phyloP scores from a whole-genome alignment of 139 green algal genomes.

The Chlorella sp. region DNA sequence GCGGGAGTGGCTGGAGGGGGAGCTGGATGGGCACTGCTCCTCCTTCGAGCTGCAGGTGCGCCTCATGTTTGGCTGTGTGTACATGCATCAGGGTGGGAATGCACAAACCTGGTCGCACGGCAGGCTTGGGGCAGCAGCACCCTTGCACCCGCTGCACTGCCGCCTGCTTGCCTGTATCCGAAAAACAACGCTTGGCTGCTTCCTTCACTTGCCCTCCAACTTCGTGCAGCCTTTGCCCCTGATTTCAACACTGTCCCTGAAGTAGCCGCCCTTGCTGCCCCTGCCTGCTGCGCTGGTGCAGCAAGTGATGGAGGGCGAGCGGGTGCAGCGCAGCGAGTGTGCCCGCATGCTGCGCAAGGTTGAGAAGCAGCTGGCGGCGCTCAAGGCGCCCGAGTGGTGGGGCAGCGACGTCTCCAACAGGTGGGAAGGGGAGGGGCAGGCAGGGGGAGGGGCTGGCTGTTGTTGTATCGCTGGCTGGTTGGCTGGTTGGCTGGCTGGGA shows the following conservation, averaged over 20 bases:
- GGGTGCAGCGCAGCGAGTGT: conserved; percentile 66
- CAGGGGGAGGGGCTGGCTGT: not conserved
- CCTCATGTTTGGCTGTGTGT: not conserved
- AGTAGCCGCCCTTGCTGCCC: not conserved
- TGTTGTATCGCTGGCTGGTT: not conserved
- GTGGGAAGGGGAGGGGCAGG: not conserved
- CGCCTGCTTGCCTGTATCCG: not conserved
- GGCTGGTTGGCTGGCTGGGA: not conserved
- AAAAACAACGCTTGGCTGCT: not conserved
- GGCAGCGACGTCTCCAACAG: not conserved
- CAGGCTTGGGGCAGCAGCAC: not conserved
- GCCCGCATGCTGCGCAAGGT: conserved; percentile 64
- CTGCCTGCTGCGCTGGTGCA: conserved; percentile 2
- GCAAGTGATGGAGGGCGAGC: conserved; percentile 83
- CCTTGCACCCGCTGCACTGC: not conserved
- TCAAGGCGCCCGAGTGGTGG: conserved; percentile 50
- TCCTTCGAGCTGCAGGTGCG: conserved; percentile 53
- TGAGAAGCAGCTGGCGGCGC: conserved; percentile 65
- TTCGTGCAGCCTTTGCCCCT: not conserved
- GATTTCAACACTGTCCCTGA: not conserved
- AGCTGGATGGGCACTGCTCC: conserved; percentile 79
- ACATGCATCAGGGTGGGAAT: not conserved
- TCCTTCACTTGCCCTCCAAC: not conserved
- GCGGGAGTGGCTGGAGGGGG: conserved; percentile 80
- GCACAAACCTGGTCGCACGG: not conserved